Base-by-base conservation (phyloP, 331 rosid species). In the Rhamnella rubrinervis region DNA sequence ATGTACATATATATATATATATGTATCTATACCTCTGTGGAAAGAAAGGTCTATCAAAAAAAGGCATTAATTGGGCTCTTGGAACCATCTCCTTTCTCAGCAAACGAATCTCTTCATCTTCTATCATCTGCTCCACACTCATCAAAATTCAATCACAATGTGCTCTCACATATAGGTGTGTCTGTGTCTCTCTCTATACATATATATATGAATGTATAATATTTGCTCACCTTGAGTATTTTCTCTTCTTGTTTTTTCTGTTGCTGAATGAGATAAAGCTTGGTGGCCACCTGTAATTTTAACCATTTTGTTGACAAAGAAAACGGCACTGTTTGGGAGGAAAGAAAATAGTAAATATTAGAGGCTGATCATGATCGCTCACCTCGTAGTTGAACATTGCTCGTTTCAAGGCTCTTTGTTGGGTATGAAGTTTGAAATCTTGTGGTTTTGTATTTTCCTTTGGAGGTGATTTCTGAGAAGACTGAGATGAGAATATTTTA, bases 11-110 rank as follows among this genome's bases (percentile, higher is more conserved):
- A 31, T 4, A 26, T 7, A 66, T 17, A 31, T 4, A 26, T 7
- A 20, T 39, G 26, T 6, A 49, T 23, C 11, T 8, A 20, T 81
- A 93, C 97, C 98, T 84, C 77, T 89, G 95, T 17, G 98, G 98
- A 21, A 55, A 78, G 84, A 89, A 93, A 73, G 98, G 97, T 73
- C 88, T 84, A 57, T 93, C 95, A 71, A 93, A 93, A 75, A 84
- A 84, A 38, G 98, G 98, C 98, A 93, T 93, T 70, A 93, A 71
- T 65, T 91, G 96, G 81, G 98, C 98, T 84, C 95, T 87, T 59
- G 98, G 98, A 75, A 93, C 49, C 98, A 93, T 87, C 68, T 93
- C 98, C 86, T 93, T 89, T 83, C 98, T 91, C 65, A 93, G 71
- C 79, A 81, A 53, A 66, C 97, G 95, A 72, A 91, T 65, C 84